A percentile compares a stretch with the other conserved stretches of the same genome.
These are phyloP conservation scores for Euphorbia pulcherrima DNA, from an alignment of 345 rosid species.

Conservation along the genomic window DNA sequence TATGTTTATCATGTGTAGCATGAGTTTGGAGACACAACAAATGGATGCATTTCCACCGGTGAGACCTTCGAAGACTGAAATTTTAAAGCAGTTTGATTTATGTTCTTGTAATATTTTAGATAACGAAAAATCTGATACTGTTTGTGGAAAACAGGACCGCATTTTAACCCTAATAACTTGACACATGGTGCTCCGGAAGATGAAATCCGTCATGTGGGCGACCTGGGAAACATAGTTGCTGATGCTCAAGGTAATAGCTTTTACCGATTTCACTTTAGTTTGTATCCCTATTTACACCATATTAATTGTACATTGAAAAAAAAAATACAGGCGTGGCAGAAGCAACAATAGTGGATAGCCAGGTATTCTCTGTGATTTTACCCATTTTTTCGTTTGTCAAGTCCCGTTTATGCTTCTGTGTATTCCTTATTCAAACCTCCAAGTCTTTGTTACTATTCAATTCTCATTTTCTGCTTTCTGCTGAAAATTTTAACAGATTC, in stretches of 20 bases:
- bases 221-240: slow-evolving; percentile 99
- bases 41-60: slow-evolving; percentile 98
- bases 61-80: slow-evolving; percentile 4
- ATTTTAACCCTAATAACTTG: slow-evolving; percentile 81
- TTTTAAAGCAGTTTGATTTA: neutral
- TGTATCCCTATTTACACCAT: neutral
- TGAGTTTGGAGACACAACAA: slow-evolving; percentile 94
- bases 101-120: neutral
- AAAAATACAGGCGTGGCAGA: slow-evolving; percentile 74
- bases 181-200: slow-evolving; percentile 97
- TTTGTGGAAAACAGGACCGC: slow-evolving; percentile 48
- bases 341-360: slow-evolving; percentile 72
- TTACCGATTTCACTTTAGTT: slow-evolving; percentile 1
- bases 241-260: slow-evolving; percentile 64
- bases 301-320: slow-evolving; percentile 8
- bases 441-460: slow-evolving; percentile 1
- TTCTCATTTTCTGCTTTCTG: slow-evolving; percentile 13
- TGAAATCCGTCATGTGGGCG: slow-evolving; percentile 97
- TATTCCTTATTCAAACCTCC: neutral
- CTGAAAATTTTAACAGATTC: slow-evolving; percentile 50
- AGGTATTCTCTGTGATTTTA: slow-evolving; percentile 38
- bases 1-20: slow-evolving; percentile 47
- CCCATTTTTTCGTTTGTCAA: neutral
- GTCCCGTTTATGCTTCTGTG: neutral
- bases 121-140: slow-evolving; percentile 4